A percentile compares a stretch with the other conserved stretches of the same genome.
Evolutionary conservation across 1,139 yeast genomes (phyloP).

Genomic region (Suzukiozyma palmioleophila): DNA sequence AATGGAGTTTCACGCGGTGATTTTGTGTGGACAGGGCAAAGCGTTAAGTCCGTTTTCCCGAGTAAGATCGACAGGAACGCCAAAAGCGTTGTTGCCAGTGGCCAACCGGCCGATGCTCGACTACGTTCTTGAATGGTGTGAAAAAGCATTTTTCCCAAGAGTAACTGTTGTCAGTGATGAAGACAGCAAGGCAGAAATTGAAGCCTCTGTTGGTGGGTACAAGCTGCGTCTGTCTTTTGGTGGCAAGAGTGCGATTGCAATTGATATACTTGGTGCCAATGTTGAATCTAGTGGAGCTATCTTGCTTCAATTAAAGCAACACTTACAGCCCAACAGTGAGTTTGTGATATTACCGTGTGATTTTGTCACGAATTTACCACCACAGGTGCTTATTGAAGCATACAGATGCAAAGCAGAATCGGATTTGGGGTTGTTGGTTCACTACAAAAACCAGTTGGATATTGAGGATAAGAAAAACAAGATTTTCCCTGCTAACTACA

Average conservation of each 20-base stretch:
- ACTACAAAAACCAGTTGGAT: conserved; percentile 68
- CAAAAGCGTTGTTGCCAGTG: conserved; percentile 84
- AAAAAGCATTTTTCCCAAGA: conserved; percentile 69
- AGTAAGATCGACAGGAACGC: conserved; percentile 53
- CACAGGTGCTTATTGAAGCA: conserved; percentile 80
- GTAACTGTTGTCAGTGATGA: conserved; percentile 36
- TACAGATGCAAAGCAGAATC: conserved; percentile 64
- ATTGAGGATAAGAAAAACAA: conserved; percentile 66
- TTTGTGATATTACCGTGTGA: conserved; percentile 90
- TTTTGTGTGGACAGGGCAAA: conserved; percentile 83
- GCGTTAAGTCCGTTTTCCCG: conserved; percentile 68
- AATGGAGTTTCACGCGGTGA: conserved; percentile 91
- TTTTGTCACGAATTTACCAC: conserved; percentile 86
- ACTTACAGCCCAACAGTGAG: conserved; percentile 32
- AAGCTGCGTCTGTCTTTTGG: conserved; percentile 18
- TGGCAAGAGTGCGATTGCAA: conserved; percentile 11
- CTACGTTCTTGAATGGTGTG: conserved; percentile 92
- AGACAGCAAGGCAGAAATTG: conserved; percentile 23
- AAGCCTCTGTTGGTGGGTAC: conserved; percentile 46
- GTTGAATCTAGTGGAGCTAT: conserved; percentile 62
- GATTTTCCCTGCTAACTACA: conserved; percentile 47
- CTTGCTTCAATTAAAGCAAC: conserved; percentile 45
- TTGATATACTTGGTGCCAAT: conserved; percentile 45
- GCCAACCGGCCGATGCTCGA: conserved; percentile 90
- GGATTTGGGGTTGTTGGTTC: conserved; percentile 68